Base-by-base conservation (phyloP, 768 basidiomycete genomes). In the Auriscalpium vulgare region DNA sequence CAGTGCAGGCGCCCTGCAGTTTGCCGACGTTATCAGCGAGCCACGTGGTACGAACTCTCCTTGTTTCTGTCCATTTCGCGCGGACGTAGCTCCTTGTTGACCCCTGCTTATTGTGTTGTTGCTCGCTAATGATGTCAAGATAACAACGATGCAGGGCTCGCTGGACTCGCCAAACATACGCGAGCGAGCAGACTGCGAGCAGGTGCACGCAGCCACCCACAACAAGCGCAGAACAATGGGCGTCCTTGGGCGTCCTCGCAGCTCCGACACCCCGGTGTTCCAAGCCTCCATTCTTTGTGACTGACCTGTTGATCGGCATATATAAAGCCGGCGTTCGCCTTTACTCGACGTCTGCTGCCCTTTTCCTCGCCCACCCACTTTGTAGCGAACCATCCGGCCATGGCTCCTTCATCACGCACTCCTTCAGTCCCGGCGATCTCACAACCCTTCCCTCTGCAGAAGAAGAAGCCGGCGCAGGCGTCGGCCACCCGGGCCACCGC, bases 371-470 rank as follows among this genome's bases (percentile, higher is more conserved):
- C 23, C 40, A 4, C 19, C 14, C 38, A 29, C 16, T 37, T 36
- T 17, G n/a, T 43, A 38, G 40, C 52, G 52, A 46, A 16, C 49
- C 38, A 56, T 49, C 52, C 50, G 43, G 50, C 48, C 43, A 51
- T 55, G 49, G 54, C 52, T 57, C 59, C 36, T 54, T 51, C 45
- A 55, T 60, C 56, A 54, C 50, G 44, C 17, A 19, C 54, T 21
- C 37, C 47, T 13, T 46, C 11, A 21, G 23, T 40, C 48, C 44
- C 52, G 44, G 45, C 52, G 10, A 50, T 60, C 40, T 61, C 59
- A 47, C 54, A 59, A 45, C 61, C 61, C 37, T 54, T 52, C 51
- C 60, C 51, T 29, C 51, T 60, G n/a, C 59, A 50, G 16, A 46
- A 38, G 40, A 60, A 62, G 45, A 50, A 43, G 23, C 54, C 45